Evolutionary conservation across 495 filamentous ascomycete species (phyloP), one percentile per base, ranked within the genome.

Genomic region (Thermochaetoides thermophila): DNA sequence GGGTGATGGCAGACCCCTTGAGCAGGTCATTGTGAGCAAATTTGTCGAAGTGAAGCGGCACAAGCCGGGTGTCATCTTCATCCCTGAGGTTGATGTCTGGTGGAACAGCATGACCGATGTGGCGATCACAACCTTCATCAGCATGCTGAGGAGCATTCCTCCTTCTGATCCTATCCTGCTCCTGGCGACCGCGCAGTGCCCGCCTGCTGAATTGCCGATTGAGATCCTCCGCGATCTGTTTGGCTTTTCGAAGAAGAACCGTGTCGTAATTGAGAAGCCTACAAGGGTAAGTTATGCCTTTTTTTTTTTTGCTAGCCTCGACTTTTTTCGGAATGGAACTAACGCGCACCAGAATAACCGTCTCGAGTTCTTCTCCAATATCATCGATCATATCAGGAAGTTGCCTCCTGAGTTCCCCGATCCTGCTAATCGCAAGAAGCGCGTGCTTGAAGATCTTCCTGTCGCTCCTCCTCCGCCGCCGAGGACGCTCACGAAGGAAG

Each of bases 31-130:
- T 25, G 82, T 92, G 16, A 79, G 85, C 44, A 64, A 87, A 1
- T 97, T 97, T 50, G 68, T 78, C 0, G 89, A 97, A 59, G 82
- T 91, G 10, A 82, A 82, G 49, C 73, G 86, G 25, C 84, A 94
- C 44, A 95, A 91, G 55, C 89, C 91, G 7, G 86, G 84, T 57
- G 81, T 97, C 15, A 92, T 97, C 36, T 96, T 81, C 59, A 79
- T 97, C 29, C 89, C 91, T 0, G 75, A 81, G 41, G 71, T 95
- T 39, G 81, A 95, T 29, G 61, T 72, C 20, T 97, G 91, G 91
- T 84, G 79, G 44, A 55, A 64, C 7, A 84, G 74, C 16, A 56
- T 94, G 9, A 59, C 63, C n/a, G 64, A 64, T 3, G 38, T 61
- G 13, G 48, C 52, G 5, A 69, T 93, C 35, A 74, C 74, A 8